Percentiles rank a stretch among this genome's conserved stretches.
Evolutionary conservation across 2,329 filamentous ascomycete genomes (phyloP).

Genomic region (Aspergillus viridinutans): DNA sequence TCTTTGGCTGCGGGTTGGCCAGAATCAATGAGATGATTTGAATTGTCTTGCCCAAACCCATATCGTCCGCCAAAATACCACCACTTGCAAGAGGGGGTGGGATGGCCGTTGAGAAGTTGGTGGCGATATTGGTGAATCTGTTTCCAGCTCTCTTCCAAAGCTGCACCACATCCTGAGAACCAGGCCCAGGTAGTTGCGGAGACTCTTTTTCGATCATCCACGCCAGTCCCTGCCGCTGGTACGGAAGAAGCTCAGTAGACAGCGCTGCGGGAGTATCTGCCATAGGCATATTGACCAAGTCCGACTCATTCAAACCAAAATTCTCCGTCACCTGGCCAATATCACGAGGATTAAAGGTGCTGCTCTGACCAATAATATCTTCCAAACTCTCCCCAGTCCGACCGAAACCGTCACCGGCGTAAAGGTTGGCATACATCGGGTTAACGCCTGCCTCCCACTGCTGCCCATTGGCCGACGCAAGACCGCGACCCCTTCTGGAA

Average conservation of each 20-base stretch:
- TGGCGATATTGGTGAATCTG: conserved; percentile 65
- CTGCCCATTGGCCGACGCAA: conserved; percentile 23
- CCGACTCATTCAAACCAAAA: conserved; percentile 66
- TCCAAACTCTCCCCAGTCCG: conserved; percentile 48
- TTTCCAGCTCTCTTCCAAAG: conserved; percentile 63
- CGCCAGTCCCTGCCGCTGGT: conserved; percentile 72
- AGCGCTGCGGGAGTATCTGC: conserved; percentile 64
- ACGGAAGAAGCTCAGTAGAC: conserved; percentile 66
- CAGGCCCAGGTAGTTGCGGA: conserved; percentile 58
- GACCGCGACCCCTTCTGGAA: conserved; percentile 26
- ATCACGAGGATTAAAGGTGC: conserved; percentile 63
- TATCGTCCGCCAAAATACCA: conserved; percentile 85
- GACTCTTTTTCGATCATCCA: conserved; percentile 78
- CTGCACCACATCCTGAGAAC: conserved; percentile 63
- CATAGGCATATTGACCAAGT: conserved; percentile 67
- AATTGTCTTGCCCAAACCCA: conserved; percentile 87
- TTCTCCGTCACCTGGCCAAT: conserved; percentile 63
- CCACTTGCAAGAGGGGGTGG: conserved; percentile 67
- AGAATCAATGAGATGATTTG: conserved; percentile 79
- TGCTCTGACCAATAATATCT: conserved; percentile 62
- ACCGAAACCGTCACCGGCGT: conserved; percentile 24
- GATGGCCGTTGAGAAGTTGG: conserved; percentile 57
- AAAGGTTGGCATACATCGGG: conserved; percentile 34
- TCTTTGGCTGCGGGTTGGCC: conserved; percentile 44
- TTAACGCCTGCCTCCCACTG: conserved; percentile 22